phyloP scores from a whole-genome alignment of 2,329 filamentous ascomycete species.

The Setomelanomma holmii region DNA sequence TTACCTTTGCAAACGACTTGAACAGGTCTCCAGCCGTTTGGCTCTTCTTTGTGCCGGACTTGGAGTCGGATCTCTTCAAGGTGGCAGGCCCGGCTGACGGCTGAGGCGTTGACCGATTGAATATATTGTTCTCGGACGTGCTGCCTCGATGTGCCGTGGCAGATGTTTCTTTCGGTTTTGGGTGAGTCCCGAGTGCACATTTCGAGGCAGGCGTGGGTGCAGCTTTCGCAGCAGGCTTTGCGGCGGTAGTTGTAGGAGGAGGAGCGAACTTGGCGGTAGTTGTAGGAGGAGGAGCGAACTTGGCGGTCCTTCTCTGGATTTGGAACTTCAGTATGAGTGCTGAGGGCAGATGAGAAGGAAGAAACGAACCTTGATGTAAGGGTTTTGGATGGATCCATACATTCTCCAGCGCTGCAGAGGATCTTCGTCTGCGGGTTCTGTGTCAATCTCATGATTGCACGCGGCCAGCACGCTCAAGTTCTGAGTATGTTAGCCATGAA shows the following conservation, averaged over 20 bases:
- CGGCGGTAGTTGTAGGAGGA: conserved; percentile 40
- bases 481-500: conserved; percentile 55
- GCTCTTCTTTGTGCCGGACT: conserved; percentile 63
- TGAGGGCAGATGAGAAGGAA: too few relatives aligned
- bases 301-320: conserved; percentile 54
- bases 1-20: conserved; percentile 77
- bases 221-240: conserved; percentile 16
- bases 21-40: conserved; percentile 69
- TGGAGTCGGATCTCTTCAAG: conserved; percentile 46
- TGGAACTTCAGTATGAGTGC: conserved; percentile 17
- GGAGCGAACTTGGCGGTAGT: conserved; percentile 32
- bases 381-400: conserved; percentile 79
- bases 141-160: conserved; percentile 26
- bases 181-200: conserved; percentile 17
- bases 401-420: conserved; percentile 64
- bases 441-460: conserved; percentile 67
- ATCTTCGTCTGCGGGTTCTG: conserved; percentile 65
- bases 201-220: conserved; percentile 24
- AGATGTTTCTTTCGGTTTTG: conserved; percentile 31
- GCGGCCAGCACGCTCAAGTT: conserved; percentile 73
- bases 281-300: conserved; percentile 43
- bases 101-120: conserved; percentile 44
- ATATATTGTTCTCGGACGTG: conserved; percentile 44
- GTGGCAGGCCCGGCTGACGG: conserved; percentile 25
- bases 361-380: conserved; percentile 63